A percentile compares a stretch with the other conserved stretches of the same genome.
These are phyloP conservation scores for Kodamaea kaohsiungensis DNA, from an alignment of 805 yeast species.

Conservation along the genomic window DNA sequence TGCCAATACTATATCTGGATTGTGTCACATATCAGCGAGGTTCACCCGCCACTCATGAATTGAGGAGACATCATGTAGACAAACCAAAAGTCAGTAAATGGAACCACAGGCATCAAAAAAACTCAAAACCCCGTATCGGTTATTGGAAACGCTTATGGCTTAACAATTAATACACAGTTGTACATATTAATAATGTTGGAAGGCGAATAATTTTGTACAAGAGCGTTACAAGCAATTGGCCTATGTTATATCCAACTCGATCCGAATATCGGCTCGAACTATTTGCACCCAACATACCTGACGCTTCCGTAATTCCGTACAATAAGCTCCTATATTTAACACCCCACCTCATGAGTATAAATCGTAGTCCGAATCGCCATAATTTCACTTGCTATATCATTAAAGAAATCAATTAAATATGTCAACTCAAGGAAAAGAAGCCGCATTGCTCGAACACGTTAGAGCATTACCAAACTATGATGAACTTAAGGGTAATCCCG, in stretches of 20 bases:
- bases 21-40: too few species aligned
- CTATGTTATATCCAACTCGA: background rate
- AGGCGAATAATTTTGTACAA: background rate
- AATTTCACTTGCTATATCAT: background rate
- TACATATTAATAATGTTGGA: background rate
- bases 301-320: background rate
- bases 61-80: too few species aligned
- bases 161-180: too few species aligned
- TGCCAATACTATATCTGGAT: too few species aligned
- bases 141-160: too few species aligned
- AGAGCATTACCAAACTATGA: conserved; percentile 26
- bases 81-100: too few species aligned
- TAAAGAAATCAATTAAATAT: background rate
- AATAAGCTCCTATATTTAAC: background rate
- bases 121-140: too few species aligned
- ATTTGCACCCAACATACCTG: background rate
- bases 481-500: conserved; percentile 30
- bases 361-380: background rate
- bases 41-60: too few species aligned
- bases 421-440: conserved; percentile 21
- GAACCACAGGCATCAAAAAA: too few species aligned
- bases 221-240: background rate
- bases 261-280: background rate
- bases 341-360: background rate
- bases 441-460: conserved; percentile 24